phyloP scores from a whole-genome alignment of 148 eudicot species.

The Simmondsia chinensis region DNA sequence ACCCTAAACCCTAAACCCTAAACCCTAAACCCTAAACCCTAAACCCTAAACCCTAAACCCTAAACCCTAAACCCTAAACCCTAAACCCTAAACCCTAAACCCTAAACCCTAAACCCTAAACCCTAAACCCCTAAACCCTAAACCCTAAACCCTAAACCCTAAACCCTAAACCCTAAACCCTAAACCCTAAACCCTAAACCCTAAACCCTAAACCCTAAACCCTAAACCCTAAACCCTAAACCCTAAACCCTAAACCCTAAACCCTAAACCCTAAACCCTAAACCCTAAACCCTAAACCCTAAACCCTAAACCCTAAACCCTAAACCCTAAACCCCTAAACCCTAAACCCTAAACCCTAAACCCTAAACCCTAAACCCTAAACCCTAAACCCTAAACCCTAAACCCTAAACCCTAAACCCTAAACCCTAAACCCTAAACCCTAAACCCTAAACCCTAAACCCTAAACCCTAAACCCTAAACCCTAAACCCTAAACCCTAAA shows the following conservation, averaged over 20 bases:
- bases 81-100: conserved; percentile 5
- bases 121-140: conserved; percentile 5
- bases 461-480: no score
- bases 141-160: not conserved
- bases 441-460: no score
- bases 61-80: conserved; percentile 6
- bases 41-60: not conserved
- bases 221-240: conserved; percentile 9
- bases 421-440: no score
- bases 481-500: no score
- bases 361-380: no score
- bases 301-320: conserved; percentile 8
- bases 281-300: conserved; percentile 3
- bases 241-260: conserved; percentile 2
- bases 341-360: no score
- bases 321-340: conserved; percentile 4
- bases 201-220: conserved; percentile 2
- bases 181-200: conserved; percentile 4
- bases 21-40: not conserved
- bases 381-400: no score
- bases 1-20: not conserved
- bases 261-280: conserved; percentile 3
- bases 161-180: not conserved
- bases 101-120: conserved; percentile 3
- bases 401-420: no score